These are phyloP conservation scores for Neurospora sp. DNA, from an alignment of 495 filamentous ascomycete species.

Conservation along the genomic window DNA sequence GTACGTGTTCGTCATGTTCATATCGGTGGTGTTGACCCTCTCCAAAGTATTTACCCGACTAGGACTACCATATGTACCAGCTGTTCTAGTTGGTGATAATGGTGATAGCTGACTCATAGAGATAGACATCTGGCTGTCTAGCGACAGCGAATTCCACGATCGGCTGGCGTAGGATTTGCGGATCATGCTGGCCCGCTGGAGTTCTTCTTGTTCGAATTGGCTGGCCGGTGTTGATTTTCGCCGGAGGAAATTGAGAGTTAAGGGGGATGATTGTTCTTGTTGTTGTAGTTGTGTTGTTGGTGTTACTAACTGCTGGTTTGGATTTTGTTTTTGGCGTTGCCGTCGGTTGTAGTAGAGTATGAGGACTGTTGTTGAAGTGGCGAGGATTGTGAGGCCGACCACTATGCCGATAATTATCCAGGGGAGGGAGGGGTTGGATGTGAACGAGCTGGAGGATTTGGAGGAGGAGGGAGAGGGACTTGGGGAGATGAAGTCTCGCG, in stretches of 20 bases:
- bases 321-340: constrained; percentile 11
- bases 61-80: neutral
- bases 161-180: constrained; percentile 37
- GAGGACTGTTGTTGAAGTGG: constrained; percentile 15
- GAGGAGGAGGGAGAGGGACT: neutral
- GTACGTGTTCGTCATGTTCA: neutral
- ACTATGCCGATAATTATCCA: constrained; percentile 27
- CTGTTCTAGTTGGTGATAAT: neutral
- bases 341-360: constrained; percentile 16
- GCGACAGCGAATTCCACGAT: constrained; percentile 11
- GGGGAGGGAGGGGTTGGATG: neutral
- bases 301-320: constrained; percentile 12
- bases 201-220: constrained; percentile 24
- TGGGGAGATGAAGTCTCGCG: neutral
- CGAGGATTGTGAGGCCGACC: constrained; percentile 18
- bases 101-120: neutral
- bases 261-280: neutral
- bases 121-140: neutral
- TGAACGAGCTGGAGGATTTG: neutral
- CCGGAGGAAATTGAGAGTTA: neutral
- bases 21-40: neutral
- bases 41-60: neutral
- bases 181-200: constrained; percentile 33
- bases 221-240: constrained; percentile 19
- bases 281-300: neutral